Evolutionary conservation across 257 asterid genomes (phyloP).

Genomic region (Gentiana straminea): DNA sequence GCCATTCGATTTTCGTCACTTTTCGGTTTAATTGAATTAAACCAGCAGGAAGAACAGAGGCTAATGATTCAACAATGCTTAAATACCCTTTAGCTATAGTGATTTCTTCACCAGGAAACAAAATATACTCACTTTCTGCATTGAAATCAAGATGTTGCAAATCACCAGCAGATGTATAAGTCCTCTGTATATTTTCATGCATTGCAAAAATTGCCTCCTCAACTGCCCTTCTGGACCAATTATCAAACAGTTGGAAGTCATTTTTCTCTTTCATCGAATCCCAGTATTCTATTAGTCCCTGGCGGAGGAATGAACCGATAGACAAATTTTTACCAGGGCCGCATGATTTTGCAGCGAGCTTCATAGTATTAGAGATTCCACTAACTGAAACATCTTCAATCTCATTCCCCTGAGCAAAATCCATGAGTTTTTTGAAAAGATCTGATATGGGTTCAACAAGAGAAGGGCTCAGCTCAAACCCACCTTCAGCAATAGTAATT

Average conservation of each 20-base stretch:
- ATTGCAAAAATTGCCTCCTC: conserved; percentile 54
- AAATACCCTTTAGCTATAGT: conserved; percentile 65
- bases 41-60: conserved; percentile 64
- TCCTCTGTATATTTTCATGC: conserved; percentile 64
- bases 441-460: conserved; percentile 45
- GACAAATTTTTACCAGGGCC: conserved; percentile 18
- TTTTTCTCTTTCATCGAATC: conserved; percentile 10
- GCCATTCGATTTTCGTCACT: conserved; percentile 59
- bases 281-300: conserved; percentile 54
- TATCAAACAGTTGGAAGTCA: conserved; percentile 14
- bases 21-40: conserved; percentile 43
- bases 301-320: conserved; percentile 49
- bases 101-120: conserved; percentile 77
- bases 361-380: not conserved
- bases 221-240: conserved; percentile 38
- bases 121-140: conserved; percentile 60
- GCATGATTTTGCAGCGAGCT: conserved; percentile 14
- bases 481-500: conserved; percentile 61
- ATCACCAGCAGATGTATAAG: conserved; percentile 61
- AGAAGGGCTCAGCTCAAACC: conserved; percentile 29
- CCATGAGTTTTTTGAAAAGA: conserved; percentile 52
- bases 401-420: conserved; percentile 45
- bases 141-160: conserved; percentile 42
- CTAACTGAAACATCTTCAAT: conserved; percentile 13
- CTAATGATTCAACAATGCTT: conserved; percentile 41